Evolutionary conservation across 2,329 filamentous ascomycete genomes (phyloP).

Genomic region (Pseudogymnoascus sp.): DNA sequence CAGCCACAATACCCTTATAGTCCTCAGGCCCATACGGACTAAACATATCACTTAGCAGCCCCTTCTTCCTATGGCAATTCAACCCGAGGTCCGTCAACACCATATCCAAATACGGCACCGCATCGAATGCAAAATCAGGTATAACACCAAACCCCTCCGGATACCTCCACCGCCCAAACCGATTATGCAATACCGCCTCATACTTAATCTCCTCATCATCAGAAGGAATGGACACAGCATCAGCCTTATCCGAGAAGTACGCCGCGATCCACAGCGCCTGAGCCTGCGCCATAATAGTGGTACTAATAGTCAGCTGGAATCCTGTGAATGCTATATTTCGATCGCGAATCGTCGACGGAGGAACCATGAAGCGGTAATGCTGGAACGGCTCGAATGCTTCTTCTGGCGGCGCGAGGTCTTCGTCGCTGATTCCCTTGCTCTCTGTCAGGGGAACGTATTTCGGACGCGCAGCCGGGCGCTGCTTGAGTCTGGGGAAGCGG

Average conservation of each 20-base stretch:
- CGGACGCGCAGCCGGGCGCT: conserved; percentile 42
- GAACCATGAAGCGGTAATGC: conserved; percentile 40
- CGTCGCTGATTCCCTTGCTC: conserved; percentile 30
- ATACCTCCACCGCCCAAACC: conserved; percentile 63
- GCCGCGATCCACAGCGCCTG: conserved; percentile 57
- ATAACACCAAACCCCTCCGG: conserved; percentile 54
- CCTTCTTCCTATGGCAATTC: conserved; percentile 43
- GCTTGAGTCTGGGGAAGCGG: conserved; percentile 42
- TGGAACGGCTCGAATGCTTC: conserved; percentile 27
- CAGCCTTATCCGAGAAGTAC: conserved; percentile 48
- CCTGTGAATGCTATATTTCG: conserved; percentile 36
- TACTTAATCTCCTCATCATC: conserved; percentile 35
- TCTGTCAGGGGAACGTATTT: conserved; percentile 36
- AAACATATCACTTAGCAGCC: conserved; percentile 34
- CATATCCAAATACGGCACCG: conserved; percentile 62
- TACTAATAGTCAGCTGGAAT: conserved; percentile 35
- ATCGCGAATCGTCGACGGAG: conserved; percentile 32
- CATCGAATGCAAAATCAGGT: conserved; percentile 69
- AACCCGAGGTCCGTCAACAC: conserved; percentile 58
- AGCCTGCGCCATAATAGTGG: conserved; percentile 34
- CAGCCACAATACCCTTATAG: conserved; percentile 35
- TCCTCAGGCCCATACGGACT: conserved; percentile 37
- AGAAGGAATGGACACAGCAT: conserved; percentile 19
- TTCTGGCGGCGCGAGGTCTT: neutral
- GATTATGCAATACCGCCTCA: conserved; percentile 54